A percentile compares a stretch with the other conserved stretches of the same genome.
Evolutionary conservation across 2,329 filamentous ascomycete species (phyloP).

Genomic region (Colletotrichum paranaense): DNA sequence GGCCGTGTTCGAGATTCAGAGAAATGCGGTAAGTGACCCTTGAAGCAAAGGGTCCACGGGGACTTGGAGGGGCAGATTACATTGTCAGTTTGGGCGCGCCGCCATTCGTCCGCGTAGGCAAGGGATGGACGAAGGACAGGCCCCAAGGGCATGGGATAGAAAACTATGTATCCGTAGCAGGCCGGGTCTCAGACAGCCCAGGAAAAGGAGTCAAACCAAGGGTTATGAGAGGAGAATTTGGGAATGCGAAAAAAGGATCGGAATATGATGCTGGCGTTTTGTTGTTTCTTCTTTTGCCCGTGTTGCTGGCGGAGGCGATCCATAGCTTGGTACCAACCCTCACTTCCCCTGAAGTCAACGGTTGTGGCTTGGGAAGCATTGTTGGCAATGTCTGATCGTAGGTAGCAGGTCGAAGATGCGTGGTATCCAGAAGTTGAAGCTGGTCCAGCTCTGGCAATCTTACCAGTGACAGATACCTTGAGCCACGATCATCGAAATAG

Average conservation of each 20-base stretch:
- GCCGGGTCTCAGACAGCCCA: not conserved
- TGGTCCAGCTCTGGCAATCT: not conserved
- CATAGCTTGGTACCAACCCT: not conserved
- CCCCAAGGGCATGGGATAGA: conserved; percentile 3
- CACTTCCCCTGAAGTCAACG: not conserved
- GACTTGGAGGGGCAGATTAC: conserved; percentile 34
- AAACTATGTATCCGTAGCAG: not conserved
- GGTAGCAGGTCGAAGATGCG: too few species aligned
- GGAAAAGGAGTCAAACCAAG: conserved; percentile 9
- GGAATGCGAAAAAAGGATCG: not conserved
- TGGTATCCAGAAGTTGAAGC: not conserved
- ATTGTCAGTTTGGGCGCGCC: conserved; percentile 17
- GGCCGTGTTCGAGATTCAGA: not conserved
- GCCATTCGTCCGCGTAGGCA: conserved; percentile 32
- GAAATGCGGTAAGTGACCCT: conserved; percentile 20
- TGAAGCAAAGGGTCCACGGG: conserved; percentile 10
- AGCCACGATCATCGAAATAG: not conserved
- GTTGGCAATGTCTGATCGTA: not conserved
- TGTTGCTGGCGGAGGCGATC: not conserved
- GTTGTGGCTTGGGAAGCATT: not conserved
- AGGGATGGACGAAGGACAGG: conserved; percentile 23
- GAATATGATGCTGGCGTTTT: not conserved
- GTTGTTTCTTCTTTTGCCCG: not conserved
- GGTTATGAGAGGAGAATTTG: conserved; percentile 1
- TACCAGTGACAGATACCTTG: not conserved